Evolutionary conservation across 805 yeast species (phyloP).

Genomic region (Myxozyma geophila): DNA sequence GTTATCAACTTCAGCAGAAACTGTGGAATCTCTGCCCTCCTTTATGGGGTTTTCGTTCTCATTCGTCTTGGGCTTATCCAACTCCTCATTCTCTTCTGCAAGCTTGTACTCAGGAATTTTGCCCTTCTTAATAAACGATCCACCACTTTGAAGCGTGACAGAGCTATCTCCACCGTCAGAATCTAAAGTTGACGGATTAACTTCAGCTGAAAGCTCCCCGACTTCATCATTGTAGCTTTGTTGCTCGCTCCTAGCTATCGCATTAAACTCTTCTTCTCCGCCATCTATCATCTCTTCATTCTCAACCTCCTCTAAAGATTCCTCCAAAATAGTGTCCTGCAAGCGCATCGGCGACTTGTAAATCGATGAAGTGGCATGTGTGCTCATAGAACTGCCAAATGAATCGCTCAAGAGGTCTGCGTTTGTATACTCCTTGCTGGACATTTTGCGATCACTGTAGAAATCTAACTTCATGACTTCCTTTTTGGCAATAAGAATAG

Average conservation of each 20-base stretch:
- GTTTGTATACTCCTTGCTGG: conserved; percentile 29
- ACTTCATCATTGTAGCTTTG: not conserved
- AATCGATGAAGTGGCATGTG: not conserved
- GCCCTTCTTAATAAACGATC: not conserved
- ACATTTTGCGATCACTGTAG: conserved; percentile 31
- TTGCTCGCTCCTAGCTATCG: not conserved
- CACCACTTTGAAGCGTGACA: not conserved
- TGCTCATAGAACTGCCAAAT: not conserved
- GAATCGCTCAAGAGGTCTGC: conserved; percentile 20
- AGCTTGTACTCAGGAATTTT: conserved; percentile 1
- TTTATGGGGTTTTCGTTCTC: not conserved
- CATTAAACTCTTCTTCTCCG: conserved; percentile 4
- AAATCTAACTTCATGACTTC: conserved; percentile 32
- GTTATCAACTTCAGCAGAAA: conserved; percentile 16
- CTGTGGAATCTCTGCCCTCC: not conserved
- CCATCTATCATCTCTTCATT: conserved; percentile 17
- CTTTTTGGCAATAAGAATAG: conserved; percentile 25
- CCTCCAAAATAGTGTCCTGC: conserved; percentile 18
- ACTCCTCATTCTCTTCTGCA: not conserved
- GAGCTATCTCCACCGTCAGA: not conserved
- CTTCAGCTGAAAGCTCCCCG: not conserved
- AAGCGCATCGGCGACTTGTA: not conserved
- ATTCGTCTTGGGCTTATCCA: not conserved
- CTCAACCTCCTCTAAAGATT: conserved; percentile 25
- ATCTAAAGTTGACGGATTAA: not conserved